Base-by-base conservation (phyloP, 1,284 basidiomycete genomes). In the Apiotrichum gamsii region DNA sequence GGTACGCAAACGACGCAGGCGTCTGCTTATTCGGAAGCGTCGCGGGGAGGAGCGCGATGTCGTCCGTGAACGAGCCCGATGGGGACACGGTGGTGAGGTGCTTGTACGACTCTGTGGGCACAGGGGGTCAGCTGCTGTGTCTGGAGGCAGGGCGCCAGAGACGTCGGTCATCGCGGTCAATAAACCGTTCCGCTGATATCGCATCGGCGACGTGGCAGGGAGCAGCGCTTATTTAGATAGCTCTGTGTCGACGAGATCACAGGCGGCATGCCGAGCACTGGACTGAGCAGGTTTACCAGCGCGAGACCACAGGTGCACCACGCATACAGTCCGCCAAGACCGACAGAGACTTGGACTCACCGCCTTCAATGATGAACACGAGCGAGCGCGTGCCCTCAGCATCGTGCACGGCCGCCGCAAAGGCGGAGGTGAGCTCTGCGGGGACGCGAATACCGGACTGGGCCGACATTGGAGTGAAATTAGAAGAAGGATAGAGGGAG, bases 361-460 rank as follows among this genome's bases (percentile, higher is more conserved):
- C 70, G 15, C 64, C 65, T 29, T 71, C 65, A 40, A 73, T 73
- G 30, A 55, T 53, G 52, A 72, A 67, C n/a, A 71, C 68, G 21
- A 73, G 49, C 4, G 71, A 70, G 36, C 71, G 57, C 33, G 62
- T 58, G 20, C 58, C 47, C 5, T 59, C 51, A 5, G 57, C 56
- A 39, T 58, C 56, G 45, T 43, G 40, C 39, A 54, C 49, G 1
- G 69, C 70, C 3, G 47, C 40, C 5, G 62, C 50, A 53, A 70
- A 73, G 3, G 69, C 63, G 14, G 59, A 43, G 14, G 61, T 50
- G 25, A 73, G 52, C 15, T 58, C 46, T 16, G 56, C 49, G 6
- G 71, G 63, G 8, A 73, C 69, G 40, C 65, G 62, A 62, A 73
- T 66, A 29, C 71, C 71, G 19, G 71, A 73, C 13, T 63, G 66